A percentile compares a stretch with the other conserved stretches of the same genome.
phyloP scores from a whole-genome alignment of 257 asterid species.

The Lycium barbarum region DNA sequence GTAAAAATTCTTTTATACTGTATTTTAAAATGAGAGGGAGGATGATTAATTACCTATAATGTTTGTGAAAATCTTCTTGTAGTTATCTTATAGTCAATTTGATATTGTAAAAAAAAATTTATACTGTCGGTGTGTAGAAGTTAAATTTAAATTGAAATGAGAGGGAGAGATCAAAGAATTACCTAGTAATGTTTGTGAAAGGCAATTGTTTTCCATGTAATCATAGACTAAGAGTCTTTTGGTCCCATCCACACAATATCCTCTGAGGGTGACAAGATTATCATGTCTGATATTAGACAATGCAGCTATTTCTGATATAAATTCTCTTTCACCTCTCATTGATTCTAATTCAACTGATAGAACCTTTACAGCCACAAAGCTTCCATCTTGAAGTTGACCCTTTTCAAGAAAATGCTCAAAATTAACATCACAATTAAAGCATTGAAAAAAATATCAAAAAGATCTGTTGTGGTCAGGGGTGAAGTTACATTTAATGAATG shows the following conservation, averaged over 20 bases:
- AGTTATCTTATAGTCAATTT: not conserved
- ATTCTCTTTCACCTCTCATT: constrained; percentile 76
- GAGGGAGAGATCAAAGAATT: not conserved
- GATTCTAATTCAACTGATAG: constrained; percentile 63
- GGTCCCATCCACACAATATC: constrained; percentile 71
- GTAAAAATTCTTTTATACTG: not conserved
- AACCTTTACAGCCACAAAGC: constrained; percentile 70
- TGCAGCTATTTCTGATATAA: constrained; percentile 69
- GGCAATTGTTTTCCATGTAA: constrained; percentile 78
- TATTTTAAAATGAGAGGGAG: not conserved
- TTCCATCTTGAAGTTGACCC: constrained; percentile 68
- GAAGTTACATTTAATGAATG: not conserved
- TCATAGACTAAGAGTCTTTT: constrained; percentile 69
- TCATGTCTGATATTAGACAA: constrained; percentile 66
- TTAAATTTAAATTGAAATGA: not conserved
- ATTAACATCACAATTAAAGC: not conserved
- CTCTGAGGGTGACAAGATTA: constrained; percentile 68
- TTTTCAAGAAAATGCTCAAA: constrained; percentile 13
- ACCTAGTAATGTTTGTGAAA: constrained; percentile 65
- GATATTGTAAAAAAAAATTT: not conserved
- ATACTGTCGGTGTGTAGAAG: not conserved
- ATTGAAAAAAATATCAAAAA: not conserved
- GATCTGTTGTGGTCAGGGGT: too few relatives aligned
- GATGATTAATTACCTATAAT: constrained; percentile 49
- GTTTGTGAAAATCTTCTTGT: constrained; percentile 38